Base-by-base conservation (phyloP, 371 early-diverging fungal species). In the Batkoa obscura region DNA sequence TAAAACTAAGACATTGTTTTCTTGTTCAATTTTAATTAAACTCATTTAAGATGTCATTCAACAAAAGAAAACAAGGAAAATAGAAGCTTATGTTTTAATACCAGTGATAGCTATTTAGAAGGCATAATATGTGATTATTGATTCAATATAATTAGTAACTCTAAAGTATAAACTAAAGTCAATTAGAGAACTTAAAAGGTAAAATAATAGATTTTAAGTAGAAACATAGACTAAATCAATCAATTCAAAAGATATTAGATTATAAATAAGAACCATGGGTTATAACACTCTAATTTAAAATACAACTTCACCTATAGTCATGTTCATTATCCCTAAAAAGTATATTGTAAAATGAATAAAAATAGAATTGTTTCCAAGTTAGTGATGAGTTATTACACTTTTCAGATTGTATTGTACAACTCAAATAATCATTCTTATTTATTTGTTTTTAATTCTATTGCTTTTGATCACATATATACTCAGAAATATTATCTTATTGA, bases 151-250 rank as follows among this genome's bases (percentile, higher is more conserved):
- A 72, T 96, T 50, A 83, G 75, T 50, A 65, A 71, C 31, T 69
- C 77, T 17, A 82, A 88, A 59, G 96, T 71, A 66, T 82, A 48
- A 96, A 94, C 76, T 74, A 96, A 61, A 84, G 86, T 10, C 98
- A 96, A 66, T 95, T 96, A 75, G 96, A 95, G 70, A 91, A 88
- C 13, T 75, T 98, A 48, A 97, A 96, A 64, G 94, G 90, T 90
- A 65, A 59, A 36, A n/a, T n/a, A n/a, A n/a, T 43, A 10, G 8
- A n/a, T 46, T 45, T 45, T 45, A 45, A 45, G 45, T 23, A 23
- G 17, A 45, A 45, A 15, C 17, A 15, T 3, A 45, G 17, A 45
- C 15, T n/a, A 3, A 3, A 9, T n/a, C n/a, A n/a, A n/a, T 39
- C 13, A 8, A 13, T 39, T 39, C 13, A 8, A 39, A 62, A 86